A percentile compares a stretch with the other conserved stretches of the same genome.
Conservation (phyloP, 148 eudicot species). For the Cornus suecica region DNA sequence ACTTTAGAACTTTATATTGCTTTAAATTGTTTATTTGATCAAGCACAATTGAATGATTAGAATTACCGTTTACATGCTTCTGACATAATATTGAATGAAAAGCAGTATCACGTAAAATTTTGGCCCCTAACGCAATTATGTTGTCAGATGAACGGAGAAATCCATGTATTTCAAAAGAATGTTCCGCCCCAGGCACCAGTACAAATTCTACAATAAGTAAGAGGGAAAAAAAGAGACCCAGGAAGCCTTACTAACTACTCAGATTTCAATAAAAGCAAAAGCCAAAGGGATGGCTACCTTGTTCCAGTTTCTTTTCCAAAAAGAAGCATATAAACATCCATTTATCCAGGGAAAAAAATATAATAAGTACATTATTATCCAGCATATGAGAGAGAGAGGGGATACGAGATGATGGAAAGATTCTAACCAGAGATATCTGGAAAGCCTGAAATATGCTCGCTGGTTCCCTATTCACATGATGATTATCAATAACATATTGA, state of each 20-base stretch:
- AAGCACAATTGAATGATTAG: too few relatives aligned
- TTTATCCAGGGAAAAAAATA: background rate
- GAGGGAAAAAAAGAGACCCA: background rate
- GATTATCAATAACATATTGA: conserved; percentile 58
- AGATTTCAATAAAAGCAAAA: background rate
- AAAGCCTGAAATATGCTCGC: conserved; percentile 67
- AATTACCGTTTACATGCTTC: too few relatives aligned
- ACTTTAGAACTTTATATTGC: too few relatives aligned
- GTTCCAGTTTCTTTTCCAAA: background rate
- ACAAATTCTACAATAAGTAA: background rate
- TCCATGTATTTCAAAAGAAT: too few relatives aligned
- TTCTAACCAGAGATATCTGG: conserved; percentile 75
- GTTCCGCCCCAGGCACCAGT: background rate
- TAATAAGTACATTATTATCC: background rate
- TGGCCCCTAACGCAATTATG: too few relatives aligned
- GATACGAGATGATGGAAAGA: background rate
- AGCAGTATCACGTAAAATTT: too few relatives aligned
- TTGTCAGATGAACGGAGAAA: too few relatives aligned
- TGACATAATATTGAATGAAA: too few relatives aligned
- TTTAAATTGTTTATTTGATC: too few relatives aligned
- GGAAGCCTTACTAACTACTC: background rate
- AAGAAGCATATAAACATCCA: background rate
- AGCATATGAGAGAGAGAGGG: background rate
- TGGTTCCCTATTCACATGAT: conserved; percentile 56
- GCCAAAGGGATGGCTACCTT: background rate